These are phyloP conservation scores for Plicaturopsis crispa DNA, from an alignment of 768 basidiomycete species.

Conservation along the genomic window DNA sequence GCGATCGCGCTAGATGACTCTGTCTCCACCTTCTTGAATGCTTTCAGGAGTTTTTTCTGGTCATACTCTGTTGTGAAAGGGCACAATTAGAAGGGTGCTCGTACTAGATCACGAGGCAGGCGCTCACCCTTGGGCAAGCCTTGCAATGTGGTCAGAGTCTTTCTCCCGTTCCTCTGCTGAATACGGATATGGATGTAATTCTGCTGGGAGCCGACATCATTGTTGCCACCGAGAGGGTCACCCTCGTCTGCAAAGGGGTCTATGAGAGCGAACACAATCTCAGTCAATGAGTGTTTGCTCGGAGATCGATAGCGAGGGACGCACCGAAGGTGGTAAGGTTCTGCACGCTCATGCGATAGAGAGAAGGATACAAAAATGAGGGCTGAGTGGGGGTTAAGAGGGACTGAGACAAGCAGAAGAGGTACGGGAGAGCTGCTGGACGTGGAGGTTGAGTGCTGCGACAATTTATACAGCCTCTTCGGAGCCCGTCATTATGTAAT, in stretches of 20 bases:
- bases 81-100: constrained; percentile 7
- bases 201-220: constrained; percentile 74
- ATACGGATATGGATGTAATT: constrained; percentile 95
- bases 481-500: no score
- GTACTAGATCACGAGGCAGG: constrained; percentile 5
- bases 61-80: constrained; percentile 69
- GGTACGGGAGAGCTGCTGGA: constrained; percentile 15
- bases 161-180: constrained; percentile 98
- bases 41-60: constrained; percentile 95
- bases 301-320: constrained; percentile 11
- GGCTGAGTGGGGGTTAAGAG: constrained; percentile 40
- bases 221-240: constrained; percentile 53
- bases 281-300: constrained; percentile 7
- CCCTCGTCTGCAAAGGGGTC: constrained; percentile 97
- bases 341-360: constrained; percentile 91
- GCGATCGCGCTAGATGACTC: background rate
- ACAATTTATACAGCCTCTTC: no score
- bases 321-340: constrained; percentile 78
- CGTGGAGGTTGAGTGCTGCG: no score
- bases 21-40: constrained; percentile 85
- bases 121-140: constrained; percentile 81
- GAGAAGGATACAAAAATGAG: constrained; percentile 31
- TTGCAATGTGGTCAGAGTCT: constrained; percentile 96
- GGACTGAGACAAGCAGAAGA: constrained; percentile 22
- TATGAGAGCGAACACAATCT: constrained; percentile 26